phyloP scores from a whole-genome alignment of 129 eudicot genomes.

The Artemisia argyi region DNA sequence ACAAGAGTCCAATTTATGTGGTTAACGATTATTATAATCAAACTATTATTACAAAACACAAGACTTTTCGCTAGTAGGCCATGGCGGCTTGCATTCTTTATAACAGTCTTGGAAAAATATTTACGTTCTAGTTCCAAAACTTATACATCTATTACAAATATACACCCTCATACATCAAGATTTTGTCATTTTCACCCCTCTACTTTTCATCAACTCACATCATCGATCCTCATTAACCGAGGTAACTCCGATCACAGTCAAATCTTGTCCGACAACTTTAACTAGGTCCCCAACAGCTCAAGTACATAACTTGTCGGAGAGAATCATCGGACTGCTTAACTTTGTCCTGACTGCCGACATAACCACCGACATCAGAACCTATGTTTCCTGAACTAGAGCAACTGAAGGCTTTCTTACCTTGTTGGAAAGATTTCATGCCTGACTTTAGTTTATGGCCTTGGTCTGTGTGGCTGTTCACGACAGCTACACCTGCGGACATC shows the following conservation, averaged over 20 bases:
- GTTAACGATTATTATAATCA: background rate
- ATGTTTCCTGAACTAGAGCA: slow-evolving; percentile 32
- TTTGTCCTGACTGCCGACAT: slow-evolving; percentile 29
- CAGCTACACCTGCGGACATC: slow-evolving; percentile 46
- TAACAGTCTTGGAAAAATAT: slow-evolving; percentile 21
- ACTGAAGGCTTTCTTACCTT: slow-evolving; percentile 37
- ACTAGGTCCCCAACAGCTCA: slow-evolving; percentile 63
- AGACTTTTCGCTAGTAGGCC: no score
- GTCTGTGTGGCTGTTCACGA: slow-evolving; percentile 50
- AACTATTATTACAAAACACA: background rate
- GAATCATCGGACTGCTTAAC: slow-evolving; percentile 47
- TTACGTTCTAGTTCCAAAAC: slow-evolving; percentile 26
- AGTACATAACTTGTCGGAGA: slow-evolving; percentile 54
- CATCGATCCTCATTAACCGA: background rate
- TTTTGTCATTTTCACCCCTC: background rate
- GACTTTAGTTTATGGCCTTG: slow-evolving; percentile 48
- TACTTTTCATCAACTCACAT: background rate
- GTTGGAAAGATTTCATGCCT: slow-evolving; percentile 41
- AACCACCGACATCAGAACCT: slow-evolving; percentile 34
- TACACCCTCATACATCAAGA: slow-evolving; percentile 16
- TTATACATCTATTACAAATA: slow-evolving; percentile 20
- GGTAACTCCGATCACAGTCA: slow-evolving; percentile 33
- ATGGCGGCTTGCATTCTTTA: no score
- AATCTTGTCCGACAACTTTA: slow-evolving; percentile 12
- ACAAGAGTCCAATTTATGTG: no score